phyloP scores from a whole-genome alignment of 2,329 filamentous ascomycete species.

The Dactylellina drechsleri region DNA sequence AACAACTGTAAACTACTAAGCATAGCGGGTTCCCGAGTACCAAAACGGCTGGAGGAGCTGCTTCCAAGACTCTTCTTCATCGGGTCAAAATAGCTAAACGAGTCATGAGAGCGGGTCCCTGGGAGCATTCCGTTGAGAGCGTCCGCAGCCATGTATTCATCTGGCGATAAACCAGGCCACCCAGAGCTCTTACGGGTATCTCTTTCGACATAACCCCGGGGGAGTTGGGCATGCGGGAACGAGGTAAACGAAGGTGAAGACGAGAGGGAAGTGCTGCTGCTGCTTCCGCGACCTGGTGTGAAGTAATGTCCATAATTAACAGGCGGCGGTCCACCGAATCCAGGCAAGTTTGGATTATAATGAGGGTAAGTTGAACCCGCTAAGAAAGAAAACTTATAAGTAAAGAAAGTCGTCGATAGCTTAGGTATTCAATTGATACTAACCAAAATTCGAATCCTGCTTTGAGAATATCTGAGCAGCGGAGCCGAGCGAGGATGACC shows the following conservation, averaged over 20 bases:
- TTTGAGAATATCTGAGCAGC: constrained; percentile 46
- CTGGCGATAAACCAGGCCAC: constrained; percentile 45
- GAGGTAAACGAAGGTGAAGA: constrained; percentile 48
- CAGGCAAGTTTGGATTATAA: constrained; percentile 50
- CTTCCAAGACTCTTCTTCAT: constrained; percentile 51
- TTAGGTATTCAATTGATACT: constrained; percentile 13
- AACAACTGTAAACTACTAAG: constrained; percentile 47
- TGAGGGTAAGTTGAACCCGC: constrained; percentile 50
- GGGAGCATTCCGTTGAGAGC: constrained; percentile 48
- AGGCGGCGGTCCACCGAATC: constrained; percentile 39
- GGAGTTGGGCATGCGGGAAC: constrained; percentile 49
- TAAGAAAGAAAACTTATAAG: constrained; percentile 16
- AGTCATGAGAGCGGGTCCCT: constrained; percentile 37
- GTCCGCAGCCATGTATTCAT: constrained; percentile 51
- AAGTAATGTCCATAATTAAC: constrained; percentile 50
- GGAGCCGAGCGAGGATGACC: constrained; percentile 43
- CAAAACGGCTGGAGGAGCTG: constrained; percentile 40
- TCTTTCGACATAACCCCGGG: constrained; percentile 45
- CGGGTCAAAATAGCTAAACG: constrained; percentile 48
- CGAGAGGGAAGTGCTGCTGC: constrained; percentile 47
- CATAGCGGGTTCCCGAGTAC: constrained; percentile 36
- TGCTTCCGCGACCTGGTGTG: constrained; percentile 43
- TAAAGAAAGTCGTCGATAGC: background rate
- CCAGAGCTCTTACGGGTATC: constrained; percentile 39
- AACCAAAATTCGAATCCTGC: constrained; percentile 37